phyloP scores from a whole-genome alignment of 2,329 filamentous ascomycete genomes.

The Clarireedia homoeocarpa region DNA sequence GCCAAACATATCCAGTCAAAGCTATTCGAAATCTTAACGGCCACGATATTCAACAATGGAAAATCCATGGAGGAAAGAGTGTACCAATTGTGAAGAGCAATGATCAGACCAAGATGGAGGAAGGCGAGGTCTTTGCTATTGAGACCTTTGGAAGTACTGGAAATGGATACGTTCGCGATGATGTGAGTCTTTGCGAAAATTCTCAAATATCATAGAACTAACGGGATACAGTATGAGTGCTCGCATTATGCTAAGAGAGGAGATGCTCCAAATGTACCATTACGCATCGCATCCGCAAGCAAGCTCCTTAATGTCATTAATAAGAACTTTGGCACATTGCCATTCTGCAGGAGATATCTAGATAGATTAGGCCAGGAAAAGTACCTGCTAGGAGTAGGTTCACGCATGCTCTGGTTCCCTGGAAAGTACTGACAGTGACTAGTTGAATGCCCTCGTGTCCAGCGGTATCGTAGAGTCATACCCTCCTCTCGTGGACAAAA shows the following conservation, averaged over 20 bases:
- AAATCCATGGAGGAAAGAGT: constrained; percentile 87
- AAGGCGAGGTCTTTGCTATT: constrained; percentile 90
- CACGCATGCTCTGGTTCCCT: background rate
- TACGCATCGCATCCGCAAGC: constrained; percentile 76
- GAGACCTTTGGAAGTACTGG: constrained; percentile 95
- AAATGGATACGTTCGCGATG: constrained; percentile 78
- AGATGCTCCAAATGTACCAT: constrained; percentile 67
- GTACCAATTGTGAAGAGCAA: constrained; percentile 87
- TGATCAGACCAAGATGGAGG: constrained; percentile 94
- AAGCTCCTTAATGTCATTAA: constrained; percentile 81
- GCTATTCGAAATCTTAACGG: constrained; percentile 49
- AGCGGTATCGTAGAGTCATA: constrained; percentile 84
- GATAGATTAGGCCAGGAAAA: constrained; percentile 92
- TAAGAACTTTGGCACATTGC: constrained; percentile 91
- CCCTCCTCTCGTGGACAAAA: constrained; percentile 81
- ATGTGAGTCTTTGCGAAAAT: constrained; percentile 44
- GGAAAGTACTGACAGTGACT: constrained; percentile 24
- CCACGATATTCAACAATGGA: constrained; percentile 82
- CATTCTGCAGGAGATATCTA: constrained; percentile 84
- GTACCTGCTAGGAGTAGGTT: constrained; percentile 75
- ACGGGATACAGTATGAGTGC: constrained; percentile 54
- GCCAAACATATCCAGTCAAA: constrained; percentile 46
- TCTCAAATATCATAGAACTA: constrained; percentile 1
- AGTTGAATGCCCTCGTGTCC: constrained; percentile 80
- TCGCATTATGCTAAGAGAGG: constrained; percentile 77